Evolutionary conservation across 2,329 filamentous ascomycete genomes (phyloP), one percentile per base, ranked within the genome.

Genomic region (Pseudogymnoascus sp.): DNA sequence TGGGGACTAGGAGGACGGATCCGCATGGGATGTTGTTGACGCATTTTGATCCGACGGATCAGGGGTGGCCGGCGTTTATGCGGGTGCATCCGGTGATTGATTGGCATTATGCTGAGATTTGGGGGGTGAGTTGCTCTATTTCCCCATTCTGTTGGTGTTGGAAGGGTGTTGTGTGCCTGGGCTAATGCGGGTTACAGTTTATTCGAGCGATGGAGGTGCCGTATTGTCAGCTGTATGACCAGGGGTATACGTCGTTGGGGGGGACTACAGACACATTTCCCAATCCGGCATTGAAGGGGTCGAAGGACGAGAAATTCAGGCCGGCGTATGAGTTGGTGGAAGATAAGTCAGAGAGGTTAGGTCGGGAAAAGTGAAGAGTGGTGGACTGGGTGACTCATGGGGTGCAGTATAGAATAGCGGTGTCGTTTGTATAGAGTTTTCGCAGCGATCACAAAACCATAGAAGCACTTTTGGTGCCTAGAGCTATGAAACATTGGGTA

Each of bases 61-160:
- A 82, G 36, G 92, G 88, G 1, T 99, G 94, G 94, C 94, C 94
- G 36, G 78, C 81, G 45, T 96, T 97, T 71, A 92, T 97, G 87
- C 85, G 94, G 63, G 82, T 97, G 64, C 92, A 99, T 74, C 93
- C 94, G 0, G 89, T 99, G 8, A 92, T 99, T 71, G 94, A 99
- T 75, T 99, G 94, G 94, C 90, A 94, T 73, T 96, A 97, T 74
- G 84, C 85, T 9, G 93, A 97, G 74, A 93, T 97, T 61, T 97
- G 94, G 94, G 85, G 87, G 15, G 92, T 95, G 71, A 79, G 90
- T 80, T 71, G 69, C 58, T 60, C 21, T 59, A 18, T 59, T 52
- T 62, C n/a, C 35, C 13, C 35, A 58, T 25, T 12, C n/a, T 15
- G 48, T 37, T 21, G 21, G 21, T 45, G 27, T 33, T 29, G 25